Base-by-base conservation (phyloP, 2,329 filamentous ascomycete genomes). In the Fusarium denticulatum region DNA sequence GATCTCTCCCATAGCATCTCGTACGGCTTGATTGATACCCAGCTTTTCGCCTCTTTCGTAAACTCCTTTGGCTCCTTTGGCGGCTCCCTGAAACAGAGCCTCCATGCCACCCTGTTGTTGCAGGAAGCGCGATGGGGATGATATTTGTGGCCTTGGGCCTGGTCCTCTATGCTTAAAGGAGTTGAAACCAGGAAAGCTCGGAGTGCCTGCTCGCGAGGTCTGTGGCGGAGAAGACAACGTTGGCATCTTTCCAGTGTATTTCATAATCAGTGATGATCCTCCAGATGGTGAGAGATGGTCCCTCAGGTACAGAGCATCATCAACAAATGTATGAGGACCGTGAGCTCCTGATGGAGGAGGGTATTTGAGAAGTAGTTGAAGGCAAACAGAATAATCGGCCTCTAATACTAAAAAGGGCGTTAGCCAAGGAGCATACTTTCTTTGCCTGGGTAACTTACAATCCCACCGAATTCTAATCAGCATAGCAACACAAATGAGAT, bases 401-500 rank as follows among this genome's bases (percentile, higher is more conserved):
- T 94, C 90, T 32, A 98, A 84, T 40, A 99, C 93, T 95, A 69
- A 66, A 26, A 43, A 11, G 20, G 22, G 12, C 28, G 71, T 83
- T 63, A 83, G 80, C 47, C 59, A 34, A 30, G 40, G n/a, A 20
- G 52, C 15, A 12, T 6, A 16, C 28, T 22, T 37, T 24, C 45
- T 46, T 30, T 47, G 7, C 6, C 12, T 28, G 15, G 40, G 39
- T 22, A 37, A 83, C 92, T 85, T 84, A 96, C 94, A 85, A 76
- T 95, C 90, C 95, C 95, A 98, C 64, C 96, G 90, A 76, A 98
- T 94, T 57, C 96, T 90, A 50, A 99, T 86, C 30, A 99, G 86
- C 95, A 99, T 98, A 11, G 95, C 92, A 58, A 98, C 91, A 76
- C 95, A 98, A n/a, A 98, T 91, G 62, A 96, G 87, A 79, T 98